Conservation (phyloP, 352 stramenopile genomes). For the Phytopythium mirpurense region DNA sequence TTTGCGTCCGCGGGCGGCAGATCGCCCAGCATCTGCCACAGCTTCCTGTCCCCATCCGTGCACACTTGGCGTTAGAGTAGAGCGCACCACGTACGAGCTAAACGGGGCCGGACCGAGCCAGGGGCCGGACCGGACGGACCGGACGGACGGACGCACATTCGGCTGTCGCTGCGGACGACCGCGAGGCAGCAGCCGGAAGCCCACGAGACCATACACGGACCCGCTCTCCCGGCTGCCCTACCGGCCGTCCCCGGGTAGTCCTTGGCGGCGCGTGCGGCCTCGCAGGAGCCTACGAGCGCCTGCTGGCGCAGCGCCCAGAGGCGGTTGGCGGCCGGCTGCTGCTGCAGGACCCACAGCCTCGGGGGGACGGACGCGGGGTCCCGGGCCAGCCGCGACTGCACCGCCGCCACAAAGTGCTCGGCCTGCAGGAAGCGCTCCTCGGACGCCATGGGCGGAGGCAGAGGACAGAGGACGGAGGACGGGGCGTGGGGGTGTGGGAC, state of each 20-base stretch:
- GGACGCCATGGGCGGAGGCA: not conserved
- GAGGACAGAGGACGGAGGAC: not conserved
- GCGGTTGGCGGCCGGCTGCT: constrained; percentile 25
- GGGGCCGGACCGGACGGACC: too few relatives aligned
- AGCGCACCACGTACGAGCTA: too few relatives aligned
- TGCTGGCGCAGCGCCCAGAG: constrained; percentile 61
- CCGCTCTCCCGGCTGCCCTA: constrained; percentile 4
- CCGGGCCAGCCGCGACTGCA: constrained; percentile 46
- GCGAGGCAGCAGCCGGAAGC: constrained; percentile 29
- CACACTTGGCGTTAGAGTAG: not conserved
- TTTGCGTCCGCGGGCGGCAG: constrained; percentile 41
- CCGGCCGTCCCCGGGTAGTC: constrained; percentile 22
- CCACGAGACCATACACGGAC: constrained; percentile 9
- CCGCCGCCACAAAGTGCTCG: constrained; percentile 48
- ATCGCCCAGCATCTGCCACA: constrained; percentile 57
- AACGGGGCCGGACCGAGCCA: too few relatives aligned
- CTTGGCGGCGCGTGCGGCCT: constrained; percentile 41
- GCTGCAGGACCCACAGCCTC: constrained; percentile 39
- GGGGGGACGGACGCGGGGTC: constrained; percentile 44
- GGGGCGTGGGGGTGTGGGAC: too few relatives aligned
- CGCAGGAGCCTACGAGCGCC: constrained; percentile 51
- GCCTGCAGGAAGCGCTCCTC: constrained; percentile 27
- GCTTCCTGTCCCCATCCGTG: constrained; percentile 23
- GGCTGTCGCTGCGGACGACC: constrained; percentile 36
- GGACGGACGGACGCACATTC: constrained; percentile 22